phyloP scores from a whole-genome alignment of 305 asterid species.

The Andrographis paniculata region DNA sequence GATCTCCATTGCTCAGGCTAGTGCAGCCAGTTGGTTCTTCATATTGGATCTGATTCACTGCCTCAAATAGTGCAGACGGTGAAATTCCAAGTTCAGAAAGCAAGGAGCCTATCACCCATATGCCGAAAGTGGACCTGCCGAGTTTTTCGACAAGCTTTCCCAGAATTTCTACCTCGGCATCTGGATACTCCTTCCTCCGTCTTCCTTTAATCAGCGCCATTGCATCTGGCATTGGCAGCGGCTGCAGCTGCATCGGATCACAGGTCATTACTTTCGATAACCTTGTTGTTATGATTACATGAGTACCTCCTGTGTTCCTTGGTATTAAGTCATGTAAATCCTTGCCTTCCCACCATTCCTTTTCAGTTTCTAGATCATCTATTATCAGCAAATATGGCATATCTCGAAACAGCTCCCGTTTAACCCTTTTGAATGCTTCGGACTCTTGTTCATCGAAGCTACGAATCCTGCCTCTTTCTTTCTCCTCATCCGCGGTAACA shows the following conservation, averaged over 20 bases:
- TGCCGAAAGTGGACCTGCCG: constrained; percentile 60
- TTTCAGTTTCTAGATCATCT: constrained; percentile 72
- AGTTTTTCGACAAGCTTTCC: constrained; percentile 54
- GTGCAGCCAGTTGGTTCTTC: constrained; percentile 35
- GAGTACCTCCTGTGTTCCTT: constrained; percentile 78
- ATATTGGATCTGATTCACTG: constrained; percentile 37
- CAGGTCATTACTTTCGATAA: constrained; percentile 54
- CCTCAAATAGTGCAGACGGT: constrained; percentile 64
- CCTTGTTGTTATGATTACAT: constrained; percentile 71
- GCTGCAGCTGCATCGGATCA: constrained; percentile 63
- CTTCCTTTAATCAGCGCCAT: constrained; percentile 51
- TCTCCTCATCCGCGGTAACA: constrained; percentile 85
- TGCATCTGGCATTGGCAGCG: constrained; percentile 53
- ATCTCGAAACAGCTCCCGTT: constrained; percentile 76
- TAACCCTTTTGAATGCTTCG: constrained; percentile 78
- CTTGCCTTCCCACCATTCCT: constrained; percentile 97
- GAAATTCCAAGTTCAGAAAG: constrained; percentile 57
- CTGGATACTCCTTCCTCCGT: constrained; percentile 45
- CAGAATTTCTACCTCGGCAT: constrained; percentile 49
- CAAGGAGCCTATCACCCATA: constrained; percentile 58
- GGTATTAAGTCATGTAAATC: constrained; percentile 85
- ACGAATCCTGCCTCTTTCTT: constrained; percentile 72
- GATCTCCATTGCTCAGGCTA: constrained; percentile 36
- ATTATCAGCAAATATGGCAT: constrained; percentile 77
- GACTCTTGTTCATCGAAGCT: constrained; percentile 82